Evolutionary conservation across 1,139 yeast species (phyloP), one percentile per base, ranked within the genome.

Genomic region (Saccharomyces hybrid): DNA sequence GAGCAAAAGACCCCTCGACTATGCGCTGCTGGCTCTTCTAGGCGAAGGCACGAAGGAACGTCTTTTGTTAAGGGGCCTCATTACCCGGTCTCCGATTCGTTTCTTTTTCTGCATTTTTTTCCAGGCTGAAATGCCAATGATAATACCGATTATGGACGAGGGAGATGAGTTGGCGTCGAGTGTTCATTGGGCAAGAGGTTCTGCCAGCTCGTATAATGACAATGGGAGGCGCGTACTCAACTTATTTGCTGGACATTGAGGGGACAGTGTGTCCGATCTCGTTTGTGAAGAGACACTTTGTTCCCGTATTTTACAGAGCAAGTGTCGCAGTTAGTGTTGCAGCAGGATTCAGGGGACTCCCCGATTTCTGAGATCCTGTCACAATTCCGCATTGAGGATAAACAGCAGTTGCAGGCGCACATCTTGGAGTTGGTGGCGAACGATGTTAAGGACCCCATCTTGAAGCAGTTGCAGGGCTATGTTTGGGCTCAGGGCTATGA

Each of bases 221-320:
- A 16, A 38, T 38, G 44, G 44, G 44, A 11, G 44, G 24, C 26
- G 14, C 11, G 14, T 32, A 19, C 46, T 42, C 53, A 12, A 51
- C 57, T 6, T 47, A 54, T 2, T 21, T 60, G 11, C 73, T 88
- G 9, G 97, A 89, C 63, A 88, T 89, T 28, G 97, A 91, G 67
- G 98, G 98, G 19, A 90, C 97, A 0, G 82, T 91, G 24, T 90
- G 97, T 67, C 91, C 97, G 2, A 89, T 90, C 34, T 78, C 90
- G 0, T 90, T 89, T 65, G 98, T 90, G 46, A 86, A 87, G 64
- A n/a, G 91, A 87, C 42, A 75, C 73, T 2, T 73, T 90, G 48
- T 86, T 81, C 63, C 81, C 82, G 2, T 73, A 70, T 55, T 79
- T 78, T 58, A 60, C 76, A 7, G 49, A 59, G 4, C 64, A 74